Base-by-base conservation (phyloP, 805 yeast species). In the Zygoascus flipseniorum region DNA sequence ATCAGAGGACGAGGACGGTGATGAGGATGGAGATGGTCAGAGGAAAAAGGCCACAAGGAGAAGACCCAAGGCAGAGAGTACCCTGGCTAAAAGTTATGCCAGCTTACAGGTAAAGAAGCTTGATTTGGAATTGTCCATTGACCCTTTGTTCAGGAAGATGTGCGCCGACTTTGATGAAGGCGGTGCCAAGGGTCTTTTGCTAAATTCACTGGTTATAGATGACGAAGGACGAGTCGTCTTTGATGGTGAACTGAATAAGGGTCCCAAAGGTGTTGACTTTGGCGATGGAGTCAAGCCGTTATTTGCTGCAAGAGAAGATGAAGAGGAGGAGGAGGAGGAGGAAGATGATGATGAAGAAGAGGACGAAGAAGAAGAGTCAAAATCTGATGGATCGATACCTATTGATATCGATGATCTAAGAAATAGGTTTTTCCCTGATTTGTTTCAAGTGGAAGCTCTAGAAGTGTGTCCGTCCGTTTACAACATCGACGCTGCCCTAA, bases 401-500 rank as follows among this genome's bases (percentile, higher is more conserved):
- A 51, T 66, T 14, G 67, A 69, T 52, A 32, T 69, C 14, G 58
- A 58, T 43, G 47, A 51, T 41, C 51, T 63, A 14, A 39, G 57
- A 13, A 49, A 37, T 20, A 48, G 52, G 28, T 68, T 52, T 48
- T 59, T 67, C 50, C 60, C 65, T 8, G 61, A 61, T 37, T n/a
- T 65, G 32, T 48, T 52, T 6, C 47, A 35, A 16, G 23, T 60
- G 11, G 66, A 61, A 32, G 28, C 50, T 13, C 51, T 58, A 47
- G 60, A 59, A 44, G 72, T 89, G 1, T 86, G 95, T 58, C 92
- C 95, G 0, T 86, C 96, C 0, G 71, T 87, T 57, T 74, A 69
- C 8, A 82, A 82, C 54, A 69, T 87, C 48, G 76, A 80, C 56
- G 68, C 70, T 9, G 88, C 82, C 0, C 71, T 83, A n/a, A 70